A percentile compares a stretch with the other conserved stretches of the same genome.
These are phyloP conservation scores for Clausena lansium DNA, from an alignment of 345 rosid genomes.

Conservation along the genomic window DNA sequence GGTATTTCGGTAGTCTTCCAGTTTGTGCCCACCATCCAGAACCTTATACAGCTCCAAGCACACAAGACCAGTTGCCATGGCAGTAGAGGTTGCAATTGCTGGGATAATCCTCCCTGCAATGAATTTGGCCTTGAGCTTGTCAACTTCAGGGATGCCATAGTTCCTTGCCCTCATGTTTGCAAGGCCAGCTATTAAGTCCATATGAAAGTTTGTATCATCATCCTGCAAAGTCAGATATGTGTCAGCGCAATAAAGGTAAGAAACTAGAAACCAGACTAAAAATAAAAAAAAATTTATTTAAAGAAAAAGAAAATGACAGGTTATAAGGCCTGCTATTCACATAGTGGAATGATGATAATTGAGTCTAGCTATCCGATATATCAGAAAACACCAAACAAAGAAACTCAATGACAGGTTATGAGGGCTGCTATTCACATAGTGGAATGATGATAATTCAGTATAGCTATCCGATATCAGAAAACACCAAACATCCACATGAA, in stretches of 20 bases:
- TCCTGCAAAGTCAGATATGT: conserved; percentile 42
- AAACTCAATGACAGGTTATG: not conserved
- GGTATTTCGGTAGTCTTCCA: conserved; percentile 68
- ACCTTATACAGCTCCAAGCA: conserved; percentile 75
- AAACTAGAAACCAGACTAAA: not conserved
- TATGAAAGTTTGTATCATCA: conserved; percentile 72
- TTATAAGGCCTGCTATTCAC: not conserved
- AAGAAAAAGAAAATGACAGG: not conserved
- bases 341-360: not conserved
- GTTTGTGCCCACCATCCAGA: conserved; percentile 56
- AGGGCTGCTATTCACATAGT: not conserved
- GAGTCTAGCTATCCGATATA: not conserved
- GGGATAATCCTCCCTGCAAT: conserved; percentile 82
- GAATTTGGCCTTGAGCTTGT: conserved; percentile 76
- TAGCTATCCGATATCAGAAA: not conserved
- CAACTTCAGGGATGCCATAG: conserved; percentile 68
- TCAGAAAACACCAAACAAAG: not conserved
- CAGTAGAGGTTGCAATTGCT: conserved; percentile 82
- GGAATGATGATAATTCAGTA: not conserved
- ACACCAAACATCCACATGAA: not conserved
- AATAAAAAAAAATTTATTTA: not conserved
- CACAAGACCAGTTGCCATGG: conserved; percentile 86
- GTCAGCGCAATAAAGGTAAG: not conserved
- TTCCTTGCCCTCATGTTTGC: conserved; percentile 87
- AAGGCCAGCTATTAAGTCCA: conserved; percentile 73